Percentiles rank a stretch among this genome's conserved stretches.
phyloP scores from a whole-genome alignment of 208 protist species.

The Crithidia fasciculata region DNA sequence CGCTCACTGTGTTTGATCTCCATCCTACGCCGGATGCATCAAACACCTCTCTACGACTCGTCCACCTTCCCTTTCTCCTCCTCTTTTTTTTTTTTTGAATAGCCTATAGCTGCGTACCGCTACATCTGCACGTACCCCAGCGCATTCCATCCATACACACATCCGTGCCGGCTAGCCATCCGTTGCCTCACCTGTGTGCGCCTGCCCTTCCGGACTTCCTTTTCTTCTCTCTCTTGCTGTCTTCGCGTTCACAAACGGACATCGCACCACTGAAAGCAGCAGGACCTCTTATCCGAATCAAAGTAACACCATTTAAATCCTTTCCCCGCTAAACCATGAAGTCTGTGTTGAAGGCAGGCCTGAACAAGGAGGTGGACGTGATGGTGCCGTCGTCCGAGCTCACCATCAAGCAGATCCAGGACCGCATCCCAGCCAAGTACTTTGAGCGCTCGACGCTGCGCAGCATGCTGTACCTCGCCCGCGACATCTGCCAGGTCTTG shows the following conservation, averaged over 20 bases:
- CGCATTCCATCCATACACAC: too few relatives aligned
- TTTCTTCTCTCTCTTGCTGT: constrained; percentile 12
- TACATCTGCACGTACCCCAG: too few relatives aligned
- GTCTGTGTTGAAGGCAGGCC: constrained; percentile 58
- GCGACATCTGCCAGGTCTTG: constrained; percentile 67
- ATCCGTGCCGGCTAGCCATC: too few relatives aligned
- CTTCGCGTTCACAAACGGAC: neutral
- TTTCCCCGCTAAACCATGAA: constrained; percentile 35
- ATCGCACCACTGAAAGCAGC: neutral
- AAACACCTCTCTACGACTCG: too few relatives aligned
- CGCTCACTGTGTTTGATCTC: too few relatives aligned
- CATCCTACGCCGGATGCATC: too few relatives aligned
- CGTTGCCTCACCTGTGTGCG: neutral
- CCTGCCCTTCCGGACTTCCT: neutral
- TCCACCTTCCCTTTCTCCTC: neutral
- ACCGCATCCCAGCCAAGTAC: constrained; percentile 75
- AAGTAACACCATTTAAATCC: neutral
- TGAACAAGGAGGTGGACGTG: constrained; percentile 68
- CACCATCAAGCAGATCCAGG: constrained; percentile 78
- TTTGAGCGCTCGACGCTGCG: constrained; percentile 59
- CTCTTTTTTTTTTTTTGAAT: neutral
- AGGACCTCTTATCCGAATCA: neutral
- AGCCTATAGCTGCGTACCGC: too few relatives aligned
- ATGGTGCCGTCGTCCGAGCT: constrained; percentile 65
- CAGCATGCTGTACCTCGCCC: constrained; percentile 60